Percentiles rank a stretch among this genome's conserved stretches.
phyloP scores from a whole-genome alignment of 257 asterid genomes.

The Verbena officinalis region DNA sequence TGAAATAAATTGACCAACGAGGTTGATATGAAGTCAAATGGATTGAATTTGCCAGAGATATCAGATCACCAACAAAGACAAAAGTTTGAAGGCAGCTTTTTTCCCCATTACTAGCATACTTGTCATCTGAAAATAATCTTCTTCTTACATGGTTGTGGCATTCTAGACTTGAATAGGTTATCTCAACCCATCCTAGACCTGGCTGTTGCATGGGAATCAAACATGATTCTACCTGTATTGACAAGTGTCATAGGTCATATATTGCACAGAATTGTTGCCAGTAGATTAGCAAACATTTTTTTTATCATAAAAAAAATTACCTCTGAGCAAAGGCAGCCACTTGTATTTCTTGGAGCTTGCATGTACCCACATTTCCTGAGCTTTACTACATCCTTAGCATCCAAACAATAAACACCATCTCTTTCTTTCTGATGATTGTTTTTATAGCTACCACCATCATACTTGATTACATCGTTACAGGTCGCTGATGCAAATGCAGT shows the following conservation, averaged over 20 bases:
- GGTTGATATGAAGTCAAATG: slow-evolving; percentile 79
- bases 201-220: slow-evolving; percentile 60
- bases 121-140: slow-evolving; percentile 32
- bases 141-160: slow-evolving; percentile 43
- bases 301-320: slow-evolving; percentile 37
- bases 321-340: slow-evolving; percentile 69
- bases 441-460: slow-evolving; percentile 30
- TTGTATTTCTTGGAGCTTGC: slow-evolving; percentile 32
- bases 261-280: slow-evolving; percentile 14
- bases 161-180: slow-evolving; percentile 53
- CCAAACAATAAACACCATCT: slow-evolving; percentile 53
- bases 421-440: slow-evolving; percentile 32
- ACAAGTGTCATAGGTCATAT: slow-evolving; percentile 27
- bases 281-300: slow-evolving; percentile 12
- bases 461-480: slow-evolving; percentile 41
- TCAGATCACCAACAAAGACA: slow-evolving; percentile 74
- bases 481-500: slow-evolving; percentile 52
- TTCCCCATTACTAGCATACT: slow-evolving; percentile 30
- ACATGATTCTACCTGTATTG: slow-evolving; percentile 69
- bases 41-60: slow-evolving; percentile 57
- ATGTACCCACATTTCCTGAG: slow-evolving; percentile 56
- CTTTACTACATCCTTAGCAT: slow-evolving; percentile 72
- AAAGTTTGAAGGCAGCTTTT: slow-evolving; percentile 60
- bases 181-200: slow-evolving; percentile 78
- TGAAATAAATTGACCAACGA: slow-evolving; percentile 56